Conservation (phyloP, 441 rosid species). For the Breynia disticha region DNA sequence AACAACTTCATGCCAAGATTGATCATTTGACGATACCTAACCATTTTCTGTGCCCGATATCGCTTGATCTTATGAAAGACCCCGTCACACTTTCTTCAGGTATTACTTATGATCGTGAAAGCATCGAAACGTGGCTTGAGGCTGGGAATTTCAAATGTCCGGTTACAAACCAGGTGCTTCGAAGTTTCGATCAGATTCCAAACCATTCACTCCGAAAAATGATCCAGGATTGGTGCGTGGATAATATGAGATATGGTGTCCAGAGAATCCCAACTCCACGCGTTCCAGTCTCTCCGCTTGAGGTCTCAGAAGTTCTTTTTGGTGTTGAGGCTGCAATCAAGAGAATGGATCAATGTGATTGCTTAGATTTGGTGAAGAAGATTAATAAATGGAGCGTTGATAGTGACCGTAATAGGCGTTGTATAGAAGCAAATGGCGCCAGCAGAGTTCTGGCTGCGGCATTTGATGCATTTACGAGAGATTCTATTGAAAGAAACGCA, state of each 20-base stretch:
- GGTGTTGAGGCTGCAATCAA: constrained; percentile 9
- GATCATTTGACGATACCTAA: constrained; percentile 17
- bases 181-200: constrained; percentile 38
- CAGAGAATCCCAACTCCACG: constrained; percentile 48
- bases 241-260: constrained; percentile 27
- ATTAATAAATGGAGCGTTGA: constrained; percentile 33
- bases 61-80: constrained; percentile 50
- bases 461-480: constrained; percentile 24
- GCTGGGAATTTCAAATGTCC: constrained; percentile 50
- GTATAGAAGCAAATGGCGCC: constrained; percentile 20
- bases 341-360: constrained; percentile 16
- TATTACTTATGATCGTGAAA: constrained; percentile 49
- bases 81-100: constrained; percentile 51
- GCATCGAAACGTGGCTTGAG: constrained; percentile 44
- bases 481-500: constrained; percentile 15
- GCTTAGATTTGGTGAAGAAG: constrained; percentile 18
- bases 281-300: constrained; percentile 26
- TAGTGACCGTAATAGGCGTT: constrained; percentile 37
- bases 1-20: neutral
- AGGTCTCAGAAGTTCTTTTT: constrained; percentile 23
- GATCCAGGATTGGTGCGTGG: constrained; percentile 57
- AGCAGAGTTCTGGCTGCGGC: constrained; percentile 19
- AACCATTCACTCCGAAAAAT: constrained; percentile 39
- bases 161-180: constrained; percentile 24
- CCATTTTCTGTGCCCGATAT: constrained; percentile 43